Evolutionary conservation across 768 basidiomycete species (phyloP).

Genomic region (Naganishia kalamii): DNA sequence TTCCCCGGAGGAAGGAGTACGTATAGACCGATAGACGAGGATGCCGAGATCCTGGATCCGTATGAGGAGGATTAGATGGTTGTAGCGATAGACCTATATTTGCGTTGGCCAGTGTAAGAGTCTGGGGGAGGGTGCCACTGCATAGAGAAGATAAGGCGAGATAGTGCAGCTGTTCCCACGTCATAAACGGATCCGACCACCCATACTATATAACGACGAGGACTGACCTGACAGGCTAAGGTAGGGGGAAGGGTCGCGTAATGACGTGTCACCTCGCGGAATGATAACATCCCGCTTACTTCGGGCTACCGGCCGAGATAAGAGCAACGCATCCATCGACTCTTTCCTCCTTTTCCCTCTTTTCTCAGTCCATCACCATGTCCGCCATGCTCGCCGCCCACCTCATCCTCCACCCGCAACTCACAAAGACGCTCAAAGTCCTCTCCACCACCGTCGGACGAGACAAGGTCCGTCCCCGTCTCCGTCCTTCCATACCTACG

Average conservation of each 20-base stretch:
- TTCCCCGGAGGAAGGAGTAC: constrained; percentile 27
- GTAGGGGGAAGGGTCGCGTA: too few species aligned
- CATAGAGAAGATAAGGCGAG: too few species aligned
- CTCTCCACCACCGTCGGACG: constrained; percentile 75
- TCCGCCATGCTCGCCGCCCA: constrained; percentile 48
- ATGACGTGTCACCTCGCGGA: too few species aligned
- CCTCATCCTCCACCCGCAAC: constrained; percentile 74
- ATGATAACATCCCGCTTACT: too few species aligned
- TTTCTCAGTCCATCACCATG: constrained; percentile 24
- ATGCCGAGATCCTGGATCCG: constrained; percentile 34
- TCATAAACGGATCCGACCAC: too few species aligned
- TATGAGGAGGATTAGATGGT: constrained; percentile 35
- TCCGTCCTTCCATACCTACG: neutral
- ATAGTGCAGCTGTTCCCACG: too few species aligned
- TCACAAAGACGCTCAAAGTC: constrained; percentile 69
- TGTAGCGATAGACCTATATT: neutral
- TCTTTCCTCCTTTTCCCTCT: neutral
- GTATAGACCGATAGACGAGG: constrained; percentile 42
- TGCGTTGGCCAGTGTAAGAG: too few species aligned
- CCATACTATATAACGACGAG: too few species aligned
- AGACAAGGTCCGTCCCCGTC: constrained; percentile 63
- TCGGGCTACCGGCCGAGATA: neutral
- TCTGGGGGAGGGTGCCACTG: too few species aligned
- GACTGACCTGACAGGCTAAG: too few species aligned
- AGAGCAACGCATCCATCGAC: neutral